Conservation (phyloP, 2,329 filamentous ascomycete species). For the Neoscytalidium dimidiatum region DNA sequence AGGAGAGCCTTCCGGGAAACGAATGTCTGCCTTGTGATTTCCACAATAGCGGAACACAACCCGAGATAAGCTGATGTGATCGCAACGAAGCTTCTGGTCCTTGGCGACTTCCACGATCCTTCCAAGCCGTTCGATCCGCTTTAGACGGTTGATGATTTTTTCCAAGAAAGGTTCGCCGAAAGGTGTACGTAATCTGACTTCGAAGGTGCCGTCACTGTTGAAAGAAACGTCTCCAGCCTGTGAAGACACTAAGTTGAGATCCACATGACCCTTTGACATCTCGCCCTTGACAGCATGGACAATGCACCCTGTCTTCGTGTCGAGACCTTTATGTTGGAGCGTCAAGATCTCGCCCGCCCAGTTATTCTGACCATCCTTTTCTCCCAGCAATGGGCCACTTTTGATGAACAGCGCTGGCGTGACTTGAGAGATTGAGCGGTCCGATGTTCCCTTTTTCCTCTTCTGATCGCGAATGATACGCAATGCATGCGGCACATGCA, state of each 20-base stretch:
- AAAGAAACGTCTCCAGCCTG: constrained; percentile 66
- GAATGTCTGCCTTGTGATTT: constrained; percentile 58
- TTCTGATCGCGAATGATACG: constrained; percentile 6
- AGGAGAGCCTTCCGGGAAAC: constrained; percentile 54
- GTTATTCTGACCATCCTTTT: not conserved
- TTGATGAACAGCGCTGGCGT: constrained; percentile 14
- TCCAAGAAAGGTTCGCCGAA: constrained; percentile 63
- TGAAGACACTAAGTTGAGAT: constrained; percentile 38
- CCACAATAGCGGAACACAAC: constrained; percentile 69
- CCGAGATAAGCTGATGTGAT: constrained; percentile 61
- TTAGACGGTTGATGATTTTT: constrained; percentile 61
- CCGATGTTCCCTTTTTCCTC: not conserved
- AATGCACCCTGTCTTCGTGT: constrained; percentile 31
- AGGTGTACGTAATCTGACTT: constrained; percentile 59
- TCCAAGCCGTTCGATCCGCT: constrained; percentile 70
- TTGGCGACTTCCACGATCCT: constrained; percentile 68
- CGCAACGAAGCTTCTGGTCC: constrained; percentile 58
- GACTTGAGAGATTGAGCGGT: not conserved
- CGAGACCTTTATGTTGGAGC: constrained; percentile 32
- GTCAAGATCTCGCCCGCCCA: constrained; percentile 11
- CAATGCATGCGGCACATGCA: constrained; percentile 7
- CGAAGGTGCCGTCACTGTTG: constrained; percentile 63
- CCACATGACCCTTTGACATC: constrained; percentile 34
- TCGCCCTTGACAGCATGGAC: constrained; percentile 43
- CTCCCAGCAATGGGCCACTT: not conserved